A percentile compares a stretch with the other conserved stretches of the same genome.
phyloP scores from a whole-genome alignment of 148 eudicot species.

The Camellia sinensis region DNA sequence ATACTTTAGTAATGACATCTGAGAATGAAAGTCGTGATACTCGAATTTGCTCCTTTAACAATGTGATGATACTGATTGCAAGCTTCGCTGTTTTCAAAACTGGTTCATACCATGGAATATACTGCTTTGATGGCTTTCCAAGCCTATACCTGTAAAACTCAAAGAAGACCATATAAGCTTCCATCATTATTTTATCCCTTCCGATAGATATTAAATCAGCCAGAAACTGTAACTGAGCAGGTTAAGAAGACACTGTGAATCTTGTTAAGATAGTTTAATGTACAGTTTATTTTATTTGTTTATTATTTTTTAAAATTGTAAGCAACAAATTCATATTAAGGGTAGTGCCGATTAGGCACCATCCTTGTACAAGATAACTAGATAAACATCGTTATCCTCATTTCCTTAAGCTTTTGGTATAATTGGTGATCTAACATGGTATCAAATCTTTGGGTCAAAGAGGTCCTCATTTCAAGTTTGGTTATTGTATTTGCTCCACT shows the following conservation, averaged over 20 bases:
- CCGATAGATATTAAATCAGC: background rate
- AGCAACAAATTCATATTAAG: too few species aligned
- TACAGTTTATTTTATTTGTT: too few species aligned
- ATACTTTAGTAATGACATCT: constrained; percentile 64
- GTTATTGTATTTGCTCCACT: too few species aligned
- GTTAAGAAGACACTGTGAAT: background rate
- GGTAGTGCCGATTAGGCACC: too few species aligned
- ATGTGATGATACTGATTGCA: constrained; percentile 68
- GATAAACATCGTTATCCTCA: too few species aligned
- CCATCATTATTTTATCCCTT: background rate
- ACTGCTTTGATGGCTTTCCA: constrained; percentile 93
- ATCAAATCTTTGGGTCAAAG: too few species aligned
- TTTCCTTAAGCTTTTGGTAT: too few species aligned
- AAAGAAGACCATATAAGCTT: background rate
- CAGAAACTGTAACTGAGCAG: background rate
- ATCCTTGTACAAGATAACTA: too few species aligned
- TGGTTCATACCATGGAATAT: constrained; percentile 91
- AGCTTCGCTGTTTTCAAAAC: constrained; percentile 87
- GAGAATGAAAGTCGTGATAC: constrained; percentile 80
- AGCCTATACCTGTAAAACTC: constrained; percentile 76
- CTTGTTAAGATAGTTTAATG: too few species aligned
- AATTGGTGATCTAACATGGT: too few species aligned
- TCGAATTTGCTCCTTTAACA: constrained; percentile 82
- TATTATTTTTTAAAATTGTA: too few species aligned
- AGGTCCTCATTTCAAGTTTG: too few species aligned